These are phyloP conservation scores for Candida chilensis DNA, from an alignment of 805 yeast species.

Conservation along the genomic window DNA sequence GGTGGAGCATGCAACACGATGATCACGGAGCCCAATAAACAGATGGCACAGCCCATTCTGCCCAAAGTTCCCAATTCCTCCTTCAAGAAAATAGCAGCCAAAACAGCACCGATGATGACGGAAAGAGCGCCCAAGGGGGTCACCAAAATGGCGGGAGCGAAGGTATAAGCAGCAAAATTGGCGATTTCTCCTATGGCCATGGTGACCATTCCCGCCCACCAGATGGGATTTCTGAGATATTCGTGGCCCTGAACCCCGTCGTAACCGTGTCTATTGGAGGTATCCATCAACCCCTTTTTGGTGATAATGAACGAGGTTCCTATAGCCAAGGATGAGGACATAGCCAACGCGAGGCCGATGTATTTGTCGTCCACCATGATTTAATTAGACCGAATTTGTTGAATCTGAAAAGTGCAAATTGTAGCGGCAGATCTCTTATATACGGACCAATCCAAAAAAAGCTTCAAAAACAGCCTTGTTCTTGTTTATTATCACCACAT, in stretches of 20 bases:
- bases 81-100: conserved; percentile 76
- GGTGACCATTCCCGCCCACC: conserved; percentile 91
- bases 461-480: no score
- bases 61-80: conserved; percentile 87
- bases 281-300: conserved; percentile 73
- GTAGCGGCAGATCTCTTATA: no score
- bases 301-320: conserved; percentile 88
- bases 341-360: conserved; percentile 82
- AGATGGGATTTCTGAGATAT: conserved; percentile 74
- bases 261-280: conserved; percentile 52
- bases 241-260: conserved; percentile 63
- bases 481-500: no score
- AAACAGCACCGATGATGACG: conserved; percentile 85
- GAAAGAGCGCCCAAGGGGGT: conserved; percentile 89
- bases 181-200: conserved; percentile 92
- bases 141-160: conserved; percentile 89
- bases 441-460: no score
- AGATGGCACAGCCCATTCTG: conserved; percentile 87
- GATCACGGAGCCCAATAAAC: conserved; percentile 79
- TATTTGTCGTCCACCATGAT: conserved; percentile 65
- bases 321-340: conserved; percentile 80
- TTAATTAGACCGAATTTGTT: neutral
- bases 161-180: conserved; percentile 89
- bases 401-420: no score
- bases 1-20: conserved; percentile 90